Conservation (phyloP, 495 filamentous ascomycete species). For the Trichoderma reesei region DNA sequence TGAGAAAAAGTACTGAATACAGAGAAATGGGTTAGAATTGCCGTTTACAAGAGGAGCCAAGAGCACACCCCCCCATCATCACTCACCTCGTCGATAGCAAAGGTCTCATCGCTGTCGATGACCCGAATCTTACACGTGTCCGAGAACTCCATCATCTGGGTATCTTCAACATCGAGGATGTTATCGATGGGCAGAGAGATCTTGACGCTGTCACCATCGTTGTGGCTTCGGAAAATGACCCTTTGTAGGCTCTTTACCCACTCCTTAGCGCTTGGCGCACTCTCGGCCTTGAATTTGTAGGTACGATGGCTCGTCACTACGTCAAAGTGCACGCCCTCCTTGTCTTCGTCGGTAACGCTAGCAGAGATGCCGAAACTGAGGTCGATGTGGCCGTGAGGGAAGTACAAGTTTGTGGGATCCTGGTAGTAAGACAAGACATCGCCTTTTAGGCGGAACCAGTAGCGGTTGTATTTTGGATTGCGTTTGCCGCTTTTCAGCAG, state of each 20-base stretch:
- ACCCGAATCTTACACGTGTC: conserved; percentile 92
- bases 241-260: conserved; percentile 94
- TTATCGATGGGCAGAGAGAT: conserved; percentile 83
- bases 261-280: conserved; percentile 79
- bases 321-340: conserved; percentile 65
- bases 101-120: conserved; percentile 85
- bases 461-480: conserved; percentile 82
- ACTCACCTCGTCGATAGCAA: conserved; percentile 85
- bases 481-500: conserved; percentile 81
- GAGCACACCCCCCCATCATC: neutral
- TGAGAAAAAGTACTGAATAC: conserved; percentile 84
- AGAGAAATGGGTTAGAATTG: conserved; percentile 18
- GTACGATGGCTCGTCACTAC: conserved; percentile 74
- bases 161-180: conserved; percentile 87
- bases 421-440: conserved; percentile 92
- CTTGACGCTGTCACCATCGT: conserved; percentile 95
- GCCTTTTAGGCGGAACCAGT: conserved; percentile 94
- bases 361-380: conserved; percentile 87
- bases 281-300: conserved; percentile 87
- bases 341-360: conserved; percentile 59
- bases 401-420: conserved; percentile 78
- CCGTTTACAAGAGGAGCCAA: too few relatives aligned
- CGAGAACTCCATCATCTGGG: conserved; percentile 80
- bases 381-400: conserved; percentile 86
- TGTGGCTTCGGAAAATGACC: conserved; percentile 91